Conservation (phyloP, 805 yeast genomes). For the Candida glaebosa region DNA sequence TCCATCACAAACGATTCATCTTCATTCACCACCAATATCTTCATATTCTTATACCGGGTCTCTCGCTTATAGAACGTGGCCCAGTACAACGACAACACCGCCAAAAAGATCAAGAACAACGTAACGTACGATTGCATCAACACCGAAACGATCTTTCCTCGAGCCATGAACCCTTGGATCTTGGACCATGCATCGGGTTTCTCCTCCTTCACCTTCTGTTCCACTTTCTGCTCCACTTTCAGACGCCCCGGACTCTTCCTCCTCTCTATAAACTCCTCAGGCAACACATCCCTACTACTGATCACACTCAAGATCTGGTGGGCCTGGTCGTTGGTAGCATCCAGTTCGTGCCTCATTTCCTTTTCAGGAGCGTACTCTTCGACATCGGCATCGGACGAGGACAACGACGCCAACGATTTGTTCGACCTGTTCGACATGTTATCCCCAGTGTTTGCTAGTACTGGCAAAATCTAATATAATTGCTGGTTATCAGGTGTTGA, state of each 20-base stretch:
- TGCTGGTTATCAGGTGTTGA: too few relatives aligned
- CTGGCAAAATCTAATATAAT: too few relatives aligned
- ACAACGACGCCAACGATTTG: background rate
- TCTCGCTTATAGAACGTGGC: slow-evolving; percentile 28
- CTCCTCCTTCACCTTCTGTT: slow-evolving; percentile 3
- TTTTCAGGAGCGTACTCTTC: background rate
- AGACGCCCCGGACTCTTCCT: background rate
- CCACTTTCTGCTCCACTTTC: background rate
- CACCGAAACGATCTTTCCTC: slow-evolving; percentile 6
- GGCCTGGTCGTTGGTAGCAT: background rate
- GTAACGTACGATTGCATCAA: slow-evolving; percentile 16
- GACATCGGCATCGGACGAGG: background rate
- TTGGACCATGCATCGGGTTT: background rate
- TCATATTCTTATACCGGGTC: slow-evolving; percentile 23
- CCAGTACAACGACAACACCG: slow-evolving; percentile 35
- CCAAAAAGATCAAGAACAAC: slow-evolving; percentile 22
- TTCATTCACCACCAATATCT: slow-evolving; percentile 28
- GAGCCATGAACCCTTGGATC: background rate
- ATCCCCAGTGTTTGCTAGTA: too few relatives aligned
- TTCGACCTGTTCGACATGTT: background rate
- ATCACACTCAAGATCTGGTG: background rate
- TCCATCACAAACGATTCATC: slow-evolving; percentile 19
- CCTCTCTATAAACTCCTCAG: background rate
- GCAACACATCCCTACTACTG: background rate
- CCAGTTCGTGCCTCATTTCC: background rate